These are phyloP conservation scores for Quercus aquifolioides DNA, from an alignment of 306 rosid genomes.

Conservation along the genomic window DNA sequence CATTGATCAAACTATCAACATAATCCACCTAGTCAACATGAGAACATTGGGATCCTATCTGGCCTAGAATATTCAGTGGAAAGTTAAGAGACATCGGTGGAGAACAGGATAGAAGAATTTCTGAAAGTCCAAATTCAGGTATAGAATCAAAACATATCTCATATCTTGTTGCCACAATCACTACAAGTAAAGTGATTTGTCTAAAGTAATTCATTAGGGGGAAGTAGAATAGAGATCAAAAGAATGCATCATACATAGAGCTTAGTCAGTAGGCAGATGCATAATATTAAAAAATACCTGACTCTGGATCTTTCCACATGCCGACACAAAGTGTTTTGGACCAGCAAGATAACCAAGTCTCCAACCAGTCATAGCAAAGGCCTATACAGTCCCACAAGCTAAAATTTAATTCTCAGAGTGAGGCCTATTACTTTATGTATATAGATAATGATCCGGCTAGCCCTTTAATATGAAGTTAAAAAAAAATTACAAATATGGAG, in stretches of 20 bases:
- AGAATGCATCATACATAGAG: not conserved
- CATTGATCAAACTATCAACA: not conserved
- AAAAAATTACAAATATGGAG: not conserved
- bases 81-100: not conserved
- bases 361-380: conserved; percentile 99
- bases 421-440: not conserved
- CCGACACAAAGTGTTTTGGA: conserved; percentile 84
- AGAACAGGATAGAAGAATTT: not conserved
- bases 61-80: not conserved
- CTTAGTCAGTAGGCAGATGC: not conserved
- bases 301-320: conserved; percentile 88
- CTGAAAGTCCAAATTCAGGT: not conserved
- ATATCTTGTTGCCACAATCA: not conserved
- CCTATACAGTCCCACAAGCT: conserved; percentile 40
- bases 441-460: not conserved
- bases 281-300: conserved; percentile 54
- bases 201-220: not conserved
- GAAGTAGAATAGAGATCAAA: conserved; percentile 10
- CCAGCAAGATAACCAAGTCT: conserved; percentile 95
- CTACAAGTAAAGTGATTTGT: not conserved
- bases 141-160: conserved; percentile 6
- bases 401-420: conserved; percentile 27
- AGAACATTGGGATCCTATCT: not conserved
- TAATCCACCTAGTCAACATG: not conserved
- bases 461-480: too few relatives aligned